Evolutionary conservation across 2,329 filamentous ascomycete genomes (phyloP), one percentile per base, ranked within the genome.

Genomic region (Phyllosticta ampelicida): DNA sequence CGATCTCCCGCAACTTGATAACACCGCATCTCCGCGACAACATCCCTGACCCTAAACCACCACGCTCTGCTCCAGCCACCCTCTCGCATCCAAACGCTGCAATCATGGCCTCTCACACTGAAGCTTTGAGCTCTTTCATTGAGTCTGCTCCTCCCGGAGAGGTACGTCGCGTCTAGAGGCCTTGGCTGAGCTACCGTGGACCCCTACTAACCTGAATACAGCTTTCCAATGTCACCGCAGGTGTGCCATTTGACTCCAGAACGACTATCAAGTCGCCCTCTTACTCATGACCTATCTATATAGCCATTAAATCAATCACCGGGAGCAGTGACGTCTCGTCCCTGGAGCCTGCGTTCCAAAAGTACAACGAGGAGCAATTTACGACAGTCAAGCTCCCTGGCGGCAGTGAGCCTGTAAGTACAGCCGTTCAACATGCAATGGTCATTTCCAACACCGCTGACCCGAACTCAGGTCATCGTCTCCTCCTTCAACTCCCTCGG

Each of bases 301-400:
- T 73, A 95, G 94, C 96, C 71, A 95, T 99, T 78, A 95, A 96
- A 74, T 80, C 84, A 54, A 80, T 99, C 50, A 90, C 90, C 18
- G 77, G 83, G 62, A 82, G 85, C 44, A 77, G 80, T 58, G 77
- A 94, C 61, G 76, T 91, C 58, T 76, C 83, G 61, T 84, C 87
- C 63, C 86, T 96, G 56, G 82, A 80, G 6, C 88, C 90, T 0
- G 90, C 94, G 0, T 95, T 96, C 71, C 80, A 91, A 74, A 90
- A 87, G 74, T 97, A 99, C 81, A 96, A 97, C 67, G 92, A 99
- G 75, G 87, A 91, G 73, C 94, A 99, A 74, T 87, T 96, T 72
- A 77, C 85, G 53, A 90, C 90, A 16, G 86, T 89, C 62, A 96
- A 95, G 79, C 82, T 99, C 58, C 92, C 92, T 0, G 90, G 90